Evolutionary conservation across 768 basidiomycete species (phyloP), one percentile per base, ranked within the genome.

Genomic region (Lactarius deliciosus): DNA sequence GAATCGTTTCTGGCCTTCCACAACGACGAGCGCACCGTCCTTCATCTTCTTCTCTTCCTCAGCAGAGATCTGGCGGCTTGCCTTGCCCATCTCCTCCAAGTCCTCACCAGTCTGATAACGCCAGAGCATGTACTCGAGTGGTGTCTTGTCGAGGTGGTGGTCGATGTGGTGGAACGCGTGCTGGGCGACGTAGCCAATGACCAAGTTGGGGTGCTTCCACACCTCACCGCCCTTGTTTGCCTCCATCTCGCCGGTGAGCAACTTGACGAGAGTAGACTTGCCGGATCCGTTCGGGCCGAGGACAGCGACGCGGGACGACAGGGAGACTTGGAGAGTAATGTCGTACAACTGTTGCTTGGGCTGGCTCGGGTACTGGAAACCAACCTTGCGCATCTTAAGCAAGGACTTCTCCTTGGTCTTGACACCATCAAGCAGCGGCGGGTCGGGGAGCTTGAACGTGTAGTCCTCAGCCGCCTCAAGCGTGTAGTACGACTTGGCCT

Each of bases 151-250:
- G 76, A 98, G 92, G 76, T 98, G 96, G 78, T 94, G 81, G 78
- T 98, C 96, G 75, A 98, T 98, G 79, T 98, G 96, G 84, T 98
- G 96, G 95, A 98, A 98, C 68, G 96, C 96, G 79, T 98, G 96
- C 80, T 98, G 96, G 50, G 96, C 96, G 72, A 98, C 96, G 81
- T 98, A 98, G 75, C 96, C 96, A 70, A 98, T 96, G 81, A 98
- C 96, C 86, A 98, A 85, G 86, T 98, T 98, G 69, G 96, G 96
- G 82, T 98, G 96, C 83, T 96, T 98, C 96, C 96, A 98, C 80
- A 91, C 89, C 80, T 95, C 93, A 84, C 96, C 96, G 69, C 92
- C 92, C 81, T 88, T 90, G 87, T 97, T 97, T 70, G 91, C 84
- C 79, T 98, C 96, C 85, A 92, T 91, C 78, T 98, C 96, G 71